Percentiles rank a stretch among this genome's conserved stretches.
Evolutionary conservation across 495 filamentous ascomycete genomes (phyloP).

Genomic region (Trypethelium eluteriae): DNA sequence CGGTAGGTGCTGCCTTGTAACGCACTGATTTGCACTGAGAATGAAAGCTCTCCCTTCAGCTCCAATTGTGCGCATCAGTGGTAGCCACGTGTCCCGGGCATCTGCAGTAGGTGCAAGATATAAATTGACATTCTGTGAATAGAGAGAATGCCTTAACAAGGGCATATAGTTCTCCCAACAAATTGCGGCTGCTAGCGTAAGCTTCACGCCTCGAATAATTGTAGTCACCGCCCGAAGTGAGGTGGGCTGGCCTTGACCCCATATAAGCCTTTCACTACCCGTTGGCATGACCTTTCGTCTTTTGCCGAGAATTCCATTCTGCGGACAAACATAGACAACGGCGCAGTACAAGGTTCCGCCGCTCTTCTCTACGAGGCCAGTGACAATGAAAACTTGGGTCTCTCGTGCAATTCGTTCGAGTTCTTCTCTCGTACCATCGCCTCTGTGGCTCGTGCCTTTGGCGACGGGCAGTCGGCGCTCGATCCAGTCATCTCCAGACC

Average conservation of each 20-base stretch:
- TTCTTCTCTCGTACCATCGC: slow-evolving; percentile 79
- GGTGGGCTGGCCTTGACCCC: slow-evolving; percentile 77
- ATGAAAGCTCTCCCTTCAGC: slow-evolving; percentile 79
- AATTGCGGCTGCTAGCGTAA: slow-evolving; percentile 78
- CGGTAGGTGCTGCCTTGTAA: slow-evolving; percentile 51
- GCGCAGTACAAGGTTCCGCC: slow-evolving; percentile 81
- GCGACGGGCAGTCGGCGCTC: slow-evolving; percentile 50
- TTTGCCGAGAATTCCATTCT: slow-evolving; percentile 67
- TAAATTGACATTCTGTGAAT: slow-evolving; percentile 84
- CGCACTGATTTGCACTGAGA: slow-evolving; percentile 79
- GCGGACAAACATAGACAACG: slow-evolving; percentile 75
- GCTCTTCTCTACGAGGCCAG: slow-evolving; percentile 69
- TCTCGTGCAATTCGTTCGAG: slow-evolving; percentile 67
- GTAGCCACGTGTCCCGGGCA: slow-evolving; percentile 71
- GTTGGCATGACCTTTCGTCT: slow-evolving; percentile 94
- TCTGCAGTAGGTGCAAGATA: slow-evolving; percentile 93
- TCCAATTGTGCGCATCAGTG: slow-evolving; percentile 72
- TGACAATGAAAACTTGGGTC: slow-evolving; percentile 71
- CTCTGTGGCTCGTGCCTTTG: slow-evolving; percentile 42
- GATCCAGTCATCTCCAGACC: slow-evolving; percentile 68
- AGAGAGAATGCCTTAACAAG: slow-evolving; percentile 67
- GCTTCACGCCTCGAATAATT: slow-evolving; percentile 63
- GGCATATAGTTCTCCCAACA: slow-evolving; percentile 99
- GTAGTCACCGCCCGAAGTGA: slow-evolving; percentile 78
- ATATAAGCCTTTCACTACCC: slow-evolving; percentile 72